Evolutionary conservation across 2,329 filamentous ascomycete species (phyloP), one percentile per base, ranked within the genome.

Genomic region (Raffaelea albimanens): DNA sequence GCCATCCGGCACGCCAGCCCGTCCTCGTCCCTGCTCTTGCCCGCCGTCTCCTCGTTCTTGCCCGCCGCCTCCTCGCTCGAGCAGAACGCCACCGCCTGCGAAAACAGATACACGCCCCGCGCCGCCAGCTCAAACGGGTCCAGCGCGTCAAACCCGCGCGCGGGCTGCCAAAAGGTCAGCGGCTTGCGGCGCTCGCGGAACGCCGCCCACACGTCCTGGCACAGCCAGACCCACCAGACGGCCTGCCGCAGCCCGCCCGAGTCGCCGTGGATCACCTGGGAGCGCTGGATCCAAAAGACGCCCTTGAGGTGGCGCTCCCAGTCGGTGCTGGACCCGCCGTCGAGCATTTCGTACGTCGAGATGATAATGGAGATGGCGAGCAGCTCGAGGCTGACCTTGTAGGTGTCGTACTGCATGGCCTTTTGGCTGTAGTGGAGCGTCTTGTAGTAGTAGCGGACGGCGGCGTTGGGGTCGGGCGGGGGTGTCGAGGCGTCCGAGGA

Each of bases 331-430:
- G 42, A 41, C n/a, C n/a, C n/a, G 29, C 43, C 40, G 43, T 80
- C 75, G n/a, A 82, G 71, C 79, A 83, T 83, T 59, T 83, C 79
- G 53, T 82, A 83, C 0, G 76, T 77, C 11, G 75, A 80, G 29
- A 83, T 75, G 16, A 82, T 67, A 1, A 82, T 62, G 0, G 76
- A 71, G 0, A 78, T 83, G 0, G 75, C 72, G 22, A 81, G 67
- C 0, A 83, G 63, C 55, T 83, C 79, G 13, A 67, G 66, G 22
- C 73, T 78, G 42, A 69, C 71, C 5, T 73, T 74, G 56, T 82
- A 83, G 0, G 70, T 73, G 1, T 71, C 66, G 53, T 77, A 78
- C 11, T 73, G 68, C 60, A 83, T 71, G 1, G 79, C 77, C 34
- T 72, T 72, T 44, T 78, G 76, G 0, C 82, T 63, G 51, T 82